Conservation (phyloP, 805 yeast genomes). For the Candida incommunis region DNA sequence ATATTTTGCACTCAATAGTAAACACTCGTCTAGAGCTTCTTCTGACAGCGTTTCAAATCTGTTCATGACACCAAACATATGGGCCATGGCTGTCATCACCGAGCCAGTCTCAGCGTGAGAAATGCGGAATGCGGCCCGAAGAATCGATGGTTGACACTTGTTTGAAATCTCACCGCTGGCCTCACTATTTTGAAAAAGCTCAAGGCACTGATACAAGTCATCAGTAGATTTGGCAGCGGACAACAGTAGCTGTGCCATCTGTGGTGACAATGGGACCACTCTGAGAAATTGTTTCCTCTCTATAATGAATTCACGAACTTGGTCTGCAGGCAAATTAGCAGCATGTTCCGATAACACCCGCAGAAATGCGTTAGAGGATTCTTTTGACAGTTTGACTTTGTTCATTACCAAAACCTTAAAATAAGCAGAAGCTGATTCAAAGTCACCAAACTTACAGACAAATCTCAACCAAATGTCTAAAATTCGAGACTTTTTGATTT, state of each 20-base stretch:
- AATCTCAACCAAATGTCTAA: neutral
- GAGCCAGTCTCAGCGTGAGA: neutral
- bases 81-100: neutral
- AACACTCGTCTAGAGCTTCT: neutral
- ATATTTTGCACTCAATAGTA: neutral
- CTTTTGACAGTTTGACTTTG: neutral
- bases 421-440: neutral
- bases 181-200: neutral
- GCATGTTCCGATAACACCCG: neutral
- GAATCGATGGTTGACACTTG: neutral
- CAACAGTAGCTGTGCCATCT: neutral
- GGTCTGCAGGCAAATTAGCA: neutral
- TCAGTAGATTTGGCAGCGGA: neutral
- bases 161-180: neutral
- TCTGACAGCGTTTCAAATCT: neutral
- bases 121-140: neutral
- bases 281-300: neutral
- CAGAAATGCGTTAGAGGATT: neutral
- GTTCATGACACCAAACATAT: constrained; percentile 1
- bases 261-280: neutral
- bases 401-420: neutral
- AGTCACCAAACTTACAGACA: neutral
- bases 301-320: neutral
- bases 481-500: neutral
- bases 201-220: neutral